Conservation (phyloP, 805 yeast genomes). For the Priceomyces melissophilus region DNA sequence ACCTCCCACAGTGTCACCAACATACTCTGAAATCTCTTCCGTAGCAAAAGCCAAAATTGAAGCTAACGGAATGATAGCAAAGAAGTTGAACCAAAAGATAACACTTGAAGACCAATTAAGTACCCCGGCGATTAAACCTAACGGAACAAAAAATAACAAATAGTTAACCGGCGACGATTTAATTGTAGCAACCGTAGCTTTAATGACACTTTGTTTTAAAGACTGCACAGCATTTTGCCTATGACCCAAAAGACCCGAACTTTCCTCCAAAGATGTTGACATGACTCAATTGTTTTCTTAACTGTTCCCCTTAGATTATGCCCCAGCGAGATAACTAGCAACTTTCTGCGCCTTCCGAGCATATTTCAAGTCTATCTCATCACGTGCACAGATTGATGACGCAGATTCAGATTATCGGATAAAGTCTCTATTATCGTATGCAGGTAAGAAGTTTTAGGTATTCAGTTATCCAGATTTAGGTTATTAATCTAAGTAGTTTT, state of each 20-base stretch:
- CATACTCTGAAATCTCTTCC: constrained; percentile 82
- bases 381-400: background rate
- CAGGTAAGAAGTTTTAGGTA: too few species aligned
- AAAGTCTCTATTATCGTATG: too few species aligned
- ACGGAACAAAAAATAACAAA: constrained; percentile 78
- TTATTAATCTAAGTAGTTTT: background rate
- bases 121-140: constrained; percentile 75
- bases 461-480: too few species aligned
- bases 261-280: constrained; percentile 10
- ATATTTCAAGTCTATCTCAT: background rate
- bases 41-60: constrained; percentile 88
- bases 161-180: constrained; percentile 71
- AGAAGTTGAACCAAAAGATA: constrained; percentile 71
- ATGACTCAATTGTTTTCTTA: constrained; percentile 3
- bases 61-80: constrained; percentile 91
- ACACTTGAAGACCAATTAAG: constrained; percentile 51
- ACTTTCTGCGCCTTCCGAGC: background rate
- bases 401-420: background rate
- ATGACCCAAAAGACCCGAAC: constrained; percentile 8
- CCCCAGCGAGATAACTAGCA: too few species aligned
- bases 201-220: constrained; percentile 8
- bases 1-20: constrained; percentile 93
- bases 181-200: constrained; percentile 24
- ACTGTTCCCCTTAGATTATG: background rate
- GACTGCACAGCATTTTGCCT: background rate